Conservation (phyloP, 2,329 filamentous ascomycete species). For the Sporothrix globosa region DNA sequence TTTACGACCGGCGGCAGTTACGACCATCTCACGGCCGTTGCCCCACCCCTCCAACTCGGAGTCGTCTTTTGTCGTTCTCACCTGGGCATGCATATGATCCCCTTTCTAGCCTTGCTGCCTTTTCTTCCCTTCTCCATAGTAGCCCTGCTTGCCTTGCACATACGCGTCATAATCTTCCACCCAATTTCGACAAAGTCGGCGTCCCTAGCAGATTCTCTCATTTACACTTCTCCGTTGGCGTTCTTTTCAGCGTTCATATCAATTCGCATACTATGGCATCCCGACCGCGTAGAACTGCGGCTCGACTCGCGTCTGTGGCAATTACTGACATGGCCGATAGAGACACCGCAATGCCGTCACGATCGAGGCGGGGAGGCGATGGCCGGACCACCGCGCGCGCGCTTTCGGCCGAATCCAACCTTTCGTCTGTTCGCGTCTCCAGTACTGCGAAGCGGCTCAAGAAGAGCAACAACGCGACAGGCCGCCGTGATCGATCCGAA, state of each 20-base stretch:
- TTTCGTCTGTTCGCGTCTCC: conserved; percentile 31
- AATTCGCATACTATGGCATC: conserved; percentile 47
- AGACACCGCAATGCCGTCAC: conserved; percentile 55
- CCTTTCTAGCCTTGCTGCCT: neutral
- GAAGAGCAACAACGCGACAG: conserved; percentile 30
- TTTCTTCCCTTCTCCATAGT: neutral
- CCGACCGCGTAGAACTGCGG: conserved; percentile 54
- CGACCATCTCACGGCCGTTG: conserved; percentile 11
- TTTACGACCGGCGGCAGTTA: conserved; percentile 1
- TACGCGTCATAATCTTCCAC: neutral
- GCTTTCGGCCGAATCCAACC: conserved; percentile 44
- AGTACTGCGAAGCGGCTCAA: conserved; percentile 26
- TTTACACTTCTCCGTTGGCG: neutral
- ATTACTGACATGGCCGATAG: conserved; percentile 58
- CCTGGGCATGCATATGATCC: neutral
- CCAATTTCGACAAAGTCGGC: neutral
- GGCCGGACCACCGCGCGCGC: conserved; percentile 46
- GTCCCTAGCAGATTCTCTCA: neutral
- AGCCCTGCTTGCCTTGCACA: neutral
- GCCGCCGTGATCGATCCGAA: conserved; percentile 46
- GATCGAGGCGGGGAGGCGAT: conserved; percentile 55
- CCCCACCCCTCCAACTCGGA: conserved; percentile 26
- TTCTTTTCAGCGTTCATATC: neutral
- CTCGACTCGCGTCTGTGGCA: conserved; percentile 50
- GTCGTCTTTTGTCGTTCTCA: neutral